A percentile compares a stretch with the other conserved stretches of the same genome.
phyloP scores from a whole-genome alignment of 2,329 filamentous ascomycete species.

The Drechslerella coelobrocha region DNA sequence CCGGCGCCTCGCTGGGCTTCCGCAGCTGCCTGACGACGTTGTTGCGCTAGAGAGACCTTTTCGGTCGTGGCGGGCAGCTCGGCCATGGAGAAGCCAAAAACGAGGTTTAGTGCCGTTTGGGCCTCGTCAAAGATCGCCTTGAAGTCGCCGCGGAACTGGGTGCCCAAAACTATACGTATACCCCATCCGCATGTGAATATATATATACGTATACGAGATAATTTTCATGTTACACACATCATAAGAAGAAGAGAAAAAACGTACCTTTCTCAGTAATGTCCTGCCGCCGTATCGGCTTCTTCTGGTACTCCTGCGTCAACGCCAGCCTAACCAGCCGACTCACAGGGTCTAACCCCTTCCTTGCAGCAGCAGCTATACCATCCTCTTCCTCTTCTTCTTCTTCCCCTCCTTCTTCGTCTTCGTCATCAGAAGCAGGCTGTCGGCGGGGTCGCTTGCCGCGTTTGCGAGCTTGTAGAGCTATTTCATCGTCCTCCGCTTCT shows the following conservation, averaged over 20 bases:
- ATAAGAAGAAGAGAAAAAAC: conserved; percentile 8
- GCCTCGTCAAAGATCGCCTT: conserved; percentile 77
- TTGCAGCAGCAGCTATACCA: conserved; percentile 52
- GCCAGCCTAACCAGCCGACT: conserved; percentile 75
- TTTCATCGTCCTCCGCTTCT: conserved; percentile 16
- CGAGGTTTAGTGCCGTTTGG: conserved; percentile 71
- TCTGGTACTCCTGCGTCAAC: conserved; percentile 70
- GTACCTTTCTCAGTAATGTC: conserved; percentile 71
- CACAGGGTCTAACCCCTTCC: conserved; percentile 59
- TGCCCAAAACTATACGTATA: conserved; percentile 69
- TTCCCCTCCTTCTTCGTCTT: conserved; percentile 51
- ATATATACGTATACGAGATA: too few species aligned
- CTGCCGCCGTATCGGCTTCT: conserved; percentile 67
- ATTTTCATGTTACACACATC: too few species aligned
- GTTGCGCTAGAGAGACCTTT: conserved; percentile 72
- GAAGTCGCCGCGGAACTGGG: conserved; percentile 70
- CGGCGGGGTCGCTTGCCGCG: not conserved
- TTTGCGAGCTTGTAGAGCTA: conserved; percentile 18
- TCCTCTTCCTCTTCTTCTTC: conserved; percentile 53
- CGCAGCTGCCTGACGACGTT: conserved; percentile 52
- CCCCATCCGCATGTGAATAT: too few species aligned
- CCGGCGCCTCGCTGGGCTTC: conserved; percentile 53
- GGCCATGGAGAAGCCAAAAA: conserved; percentile 91
- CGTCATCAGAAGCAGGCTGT: conserved; percentile 25
- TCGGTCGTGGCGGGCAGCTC: conserved; percentile 73